Base-by-base conservation (phyloP, 2,329 filamentous ascomycete genomes). In the Colletotrichum sp. region DNA sequence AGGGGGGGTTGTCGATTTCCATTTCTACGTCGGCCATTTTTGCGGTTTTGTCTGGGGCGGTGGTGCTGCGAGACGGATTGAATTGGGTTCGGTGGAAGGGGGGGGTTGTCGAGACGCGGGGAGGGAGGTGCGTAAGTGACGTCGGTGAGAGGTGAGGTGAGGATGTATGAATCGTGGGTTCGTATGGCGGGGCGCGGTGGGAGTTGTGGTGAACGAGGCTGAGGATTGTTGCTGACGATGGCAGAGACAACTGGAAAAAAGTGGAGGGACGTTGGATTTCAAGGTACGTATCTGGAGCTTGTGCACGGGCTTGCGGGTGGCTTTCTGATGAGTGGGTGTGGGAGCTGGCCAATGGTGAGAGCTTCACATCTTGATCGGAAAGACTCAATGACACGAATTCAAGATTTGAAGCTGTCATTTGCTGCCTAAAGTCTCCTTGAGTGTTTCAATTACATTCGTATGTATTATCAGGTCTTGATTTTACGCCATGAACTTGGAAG, bases 21-120 rank as follows among this genome's bases (percentile, higher is more conserved):
- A 93, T 93, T 76, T 92, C 88, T 65, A 86, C 84, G 82, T 91
- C 89, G 30, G 89, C 86, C 90, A 91, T 91, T 70, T 68, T 81
- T 44, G 36, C 28, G 55, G 13, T 72, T 16, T 36, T 63, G 59
- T 9, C 24, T 34, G 2, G 6, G 13, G 26, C 1, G 18, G 28
- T 30, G 12, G 1, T 66, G 32, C 32, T 32, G 32, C 32, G 32
- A 32, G 32, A 32, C 32, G 32, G 32, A 6, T 34, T 34, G 32
- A 34, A 6, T 34, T 34, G 24, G 39, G 12, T 16, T 64, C 4
- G 13, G 10, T 26, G 34, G 12, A 8, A 24, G 15, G 2, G 16
- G 18, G n/a, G n/a, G 26, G 6, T 16, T 15, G n/a, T 10, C 13
- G 8, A n/a, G 26, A 12, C 26, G 12, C 18, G 39, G 62, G 30